Percentiles rank a stretch among this genome's conserved stretches.
phyloP scores from a whole-genome alignment of 768 basidiomycete genomes.

The Scleroderma citrinum region DNA sequence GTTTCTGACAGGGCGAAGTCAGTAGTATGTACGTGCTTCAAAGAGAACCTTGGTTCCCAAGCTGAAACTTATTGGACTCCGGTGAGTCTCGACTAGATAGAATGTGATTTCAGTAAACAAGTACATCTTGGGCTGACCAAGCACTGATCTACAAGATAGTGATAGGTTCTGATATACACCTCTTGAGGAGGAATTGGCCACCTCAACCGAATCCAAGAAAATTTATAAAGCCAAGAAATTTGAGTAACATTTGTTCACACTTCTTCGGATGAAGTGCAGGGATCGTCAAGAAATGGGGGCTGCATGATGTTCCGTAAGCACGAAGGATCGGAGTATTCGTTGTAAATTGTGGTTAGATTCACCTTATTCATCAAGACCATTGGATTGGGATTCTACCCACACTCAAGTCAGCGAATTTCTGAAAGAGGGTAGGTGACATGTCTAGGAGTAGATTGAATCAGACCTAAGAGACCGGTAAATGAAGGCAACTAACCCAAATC shows the following conservation, averaged over 20 bases:
- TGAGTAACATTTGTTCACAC: slow-evolving; percentile 5
- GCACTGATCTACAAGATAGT: neutral
- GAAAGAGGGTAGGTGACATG: slow-evolving; percentile 59
- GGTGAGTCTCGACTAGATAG: neutral
- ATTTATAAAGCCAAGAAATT: neutral
- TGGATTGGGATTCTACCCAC: slow-evolving; percentile 46
- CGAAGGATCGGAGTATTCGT: neutral
- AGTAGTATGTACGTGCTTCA: too few relatives aligned
- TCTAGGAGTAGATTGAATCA: slow-evolving; percentile 34
- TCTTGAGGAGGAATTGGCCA: neutral
- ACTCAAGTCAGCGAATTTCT: slow-evolving; percentile 42
- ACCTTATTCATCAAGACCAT: slow-evolving; percentile 53
- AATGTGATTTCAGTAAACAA: neutral
- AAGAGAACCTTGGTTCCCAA: too few relatives aligned
- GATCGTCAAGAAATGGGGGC: neutral
- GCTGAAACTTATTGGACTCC: too few relatives aligned
- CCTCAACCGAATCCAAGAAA: neutral
- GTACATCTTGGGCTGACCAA: neutral
- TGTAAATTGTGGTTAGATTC: slow-evolving; percentile 5
- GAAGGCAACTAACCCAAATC: slow-evolving; percentile 48
- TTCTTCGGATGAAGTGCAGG: slow-evolving; percentile 14
- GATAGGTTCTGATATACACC: neutral
- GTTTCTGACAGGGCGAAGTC: too few relatives aligned
- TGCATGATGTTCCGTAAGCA: neutral
- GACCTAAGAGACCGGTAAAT: neutral